Evolutionary conservation across 2,329 filamentous ascomycete genomes (phyloP).

Genomic region (Alternaria triticina): DNA sequence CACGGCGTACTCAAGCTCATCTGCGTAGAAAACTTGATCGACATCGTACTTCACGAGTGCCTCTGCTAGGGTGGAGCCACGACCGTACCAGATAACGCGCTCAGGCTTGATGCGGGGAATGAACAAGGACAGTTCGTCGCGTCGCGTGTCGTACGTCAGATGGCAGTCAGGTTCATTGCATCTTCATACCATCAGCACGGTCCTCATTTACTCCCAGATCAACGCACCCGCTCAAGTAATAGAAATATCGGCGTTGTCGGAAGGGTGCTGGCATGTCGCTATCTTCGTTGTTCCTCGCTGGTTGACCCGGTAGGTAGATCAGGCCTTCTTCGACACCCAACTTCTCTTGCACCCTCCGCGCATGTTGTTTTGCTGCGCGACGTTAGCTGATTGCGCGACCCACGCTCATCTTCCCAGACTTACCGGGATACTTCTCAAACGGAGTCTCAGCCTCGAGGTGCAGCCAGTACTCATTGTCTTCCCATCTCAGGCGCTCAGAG

Average conservation of each 20-base stretch:
- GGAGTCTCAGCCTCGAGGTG: slow-evolving; percentile 41
- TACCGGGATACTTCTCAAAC: slow-evolving; percentile 51
- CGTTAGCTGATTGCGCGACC: slow-evolving; percentile 3
- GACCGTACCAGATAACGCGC: slow-evolving; percentile 69
- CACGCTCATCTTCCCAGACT: slow-evolving; percentile 2
- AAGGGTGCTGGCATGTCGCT: slow-evolving; percentile 65
- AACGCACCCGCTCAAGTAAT: slow-evolving; percentile 62
- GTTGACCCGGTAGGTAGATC: slow-evolving; percentile 63
- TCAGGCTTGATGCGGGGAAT: slow-evolving; percentile 71
- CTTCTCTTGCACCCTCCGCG: slow-evolving; percentile 45
- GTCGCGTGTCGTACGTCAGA: slow-evolving; percentile 63
- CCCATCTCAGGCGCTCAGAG: slow-evolving; percentile 34
- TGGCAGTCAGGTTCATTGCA: slow-evolving; percentile 60
- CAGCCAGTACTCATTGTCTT: slow-evolving; percentile 43
- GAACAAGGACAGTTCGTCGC: slow-evolving; percentile 73
- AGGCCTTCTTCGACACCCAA: slow-evolving; percentile 51
- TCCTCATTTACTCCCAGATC: background rate
- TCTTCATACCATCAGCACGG: slow-evolving; percentile 29
- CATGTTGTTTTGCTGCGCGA: slow-evolving; percentile 49
- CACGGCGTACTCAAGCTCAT: slow-evolving; percentile 39
- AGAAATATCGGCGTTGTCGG: slow-evolving; percentile 67
- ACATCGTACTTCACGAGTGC: slow-evolving; percentile 70
- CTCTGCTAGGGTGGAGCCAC: slow-evolving; percentile 65
- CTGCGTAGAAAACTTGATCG: slow-evolving; percentile 69
- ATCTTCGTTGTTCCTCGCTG: slow-evolving; percentile 60